A percentile compares a stretch with the other conserved stretches of the same genome.
Evolutionary conservation across 495 filamentous ascomycete species (phyloP).

Genomic region (Penicillium antarcticum): DNA sequence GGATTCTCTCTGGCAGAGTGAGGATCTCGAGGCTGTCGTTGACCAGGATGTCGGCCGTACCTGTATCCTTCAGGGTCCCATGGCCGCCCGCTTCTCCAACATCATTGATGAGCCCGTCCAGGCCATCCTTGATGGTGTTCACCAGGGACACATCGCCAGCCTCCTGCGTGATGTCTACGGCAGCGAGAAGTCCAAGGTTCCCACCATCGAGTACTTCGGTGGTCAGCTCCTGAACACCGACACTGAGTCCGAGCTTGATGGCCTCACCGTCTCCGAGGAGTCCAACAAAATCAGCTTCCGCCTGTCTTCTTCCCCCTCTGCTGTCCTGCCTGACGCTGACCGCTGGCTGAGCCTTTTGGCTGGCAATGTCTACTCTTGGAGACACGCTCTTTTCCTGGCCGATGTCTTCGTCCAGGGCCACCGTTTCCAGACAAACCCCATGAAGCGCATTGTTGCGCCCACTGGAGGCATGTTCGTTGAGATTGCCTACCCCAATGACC

Average conservation of each 20-base stretch:
- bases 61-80: conserved; percentile 93
- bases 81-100: conserved; percentile 86
- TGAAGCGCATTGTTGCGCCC: conserved; percentile 85
- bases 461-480: conserved; percentile 84
- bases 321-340: conserved; percentile 70
- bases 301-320: conserved; percentile 66
- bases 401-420: conserved; percentile 93
- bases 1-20: conserved; percentile 99
- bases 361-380: conserved; percentile 82
- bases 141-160: conserved; percentile 76
- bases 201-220: conserved; percentile 91
- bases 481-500: conserved; percentile 72
- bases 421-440: conserved; percentile 94
- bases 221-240: conserved; percentile 60
- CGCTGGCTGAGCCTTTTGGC: conserved; percentile 86
- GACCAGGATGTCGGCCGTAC: conserved; percentile 92
- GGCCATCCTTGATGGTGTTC: conserved; percentile 87
- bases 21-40: conserved; percentile 93
- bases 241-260: conserved; percentile 69
- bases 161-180: conserved; percentile 78
- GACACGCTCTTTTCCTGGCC: conserved; percentile 94
- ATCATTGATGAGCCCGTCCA: conserved; percentile 88
- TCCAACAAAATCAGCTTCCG: conserved; percentile 74
- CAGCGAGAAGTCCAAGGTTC: conserved; percentile 68
- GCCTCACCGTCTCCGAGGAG: conserved; percentile 74